A percentile compares a stretch with the other conserved stretches of the same genome.
Conservation (phyloP, 2,329 filamentous ascomycete species). For the Xylariaceae sp. region DNA sequence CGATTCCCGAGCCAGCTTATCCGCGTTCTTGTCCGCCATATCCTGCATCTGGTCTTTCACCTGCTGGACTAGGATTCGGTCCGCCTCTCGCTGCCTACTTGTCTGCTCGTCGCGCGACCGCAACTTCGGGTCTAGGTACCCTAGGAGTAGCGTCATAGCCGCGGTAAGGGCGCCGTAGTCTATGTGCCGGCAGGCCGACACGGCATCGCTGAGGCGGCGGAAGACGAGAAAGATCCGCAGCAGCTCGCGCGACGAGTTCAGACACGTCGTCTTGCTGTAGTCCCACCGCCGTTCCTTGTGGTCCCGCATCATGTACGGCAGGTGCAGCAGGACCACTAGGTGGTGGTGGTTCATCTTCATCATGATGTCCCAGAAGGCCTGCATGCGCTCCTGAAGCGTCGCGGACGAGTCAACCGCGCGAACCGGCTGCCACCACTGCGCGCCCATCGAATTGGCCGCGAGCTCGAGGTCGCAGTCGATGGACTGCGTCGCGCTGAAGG, state of each 20-base stretch:
- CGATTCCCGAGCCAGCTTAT: slow-evolving; percentile 46
- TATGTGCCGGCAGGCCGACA: slow-evolving; percentile 49
- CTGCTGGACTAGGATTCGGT: slow-evolving; percentile 42
- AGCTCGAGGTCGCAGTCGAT: slow-evolving; percentile 52
- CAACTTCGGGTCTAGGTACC: slow-evolving; percentile 47
- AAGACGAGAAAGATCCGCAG: slow-evolving; percentile 53
- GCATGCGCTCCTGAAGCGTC: slow-evolving; percentile 36
- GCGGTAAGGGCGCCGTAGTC: slow-evolving; percentile 58
- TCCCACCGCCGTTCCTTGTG: slow-evolving; percentile 44
- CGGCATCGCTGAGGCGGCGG: slow-evolving; percentile 42
- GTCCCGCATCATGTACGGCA: slow-evolving; percentile 56
- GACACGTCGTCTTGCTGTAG: slow-evolving; percentile 52
- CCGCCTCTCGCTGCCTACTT: slow-evolving; percentile 35
- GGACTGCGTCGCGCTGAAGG: slow-evolving; percentile 45
- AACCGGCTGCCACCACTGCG: slow-evolving; percentile 52
- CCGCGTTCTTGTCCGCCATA: slow-evolving; percentile 42
- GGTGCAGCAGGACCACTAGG: slow-evolving; percentile 55
- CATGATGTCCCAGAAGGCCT: slow-evolving; percentile 39
- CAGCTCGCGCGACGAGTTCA: slow-evolving; percentile 54
- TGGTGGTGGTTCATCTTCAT: slow-evolving; percentile 55
- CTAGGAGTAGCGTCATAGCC: slow-evolving; percentile 53
- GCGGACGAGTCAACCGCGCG: slow-evolving; percentile 27
- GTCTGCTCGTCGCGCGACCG: slow-evolving; percentile 26
- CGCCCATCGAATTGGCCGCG: slow-evolving; percentile 44
- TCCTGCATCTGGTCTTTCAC: slow-evolving; percentile 43